Base-by-base conservation (phyloP, 345 rosid genomes). In the Arabis hirsuta region DNA sequence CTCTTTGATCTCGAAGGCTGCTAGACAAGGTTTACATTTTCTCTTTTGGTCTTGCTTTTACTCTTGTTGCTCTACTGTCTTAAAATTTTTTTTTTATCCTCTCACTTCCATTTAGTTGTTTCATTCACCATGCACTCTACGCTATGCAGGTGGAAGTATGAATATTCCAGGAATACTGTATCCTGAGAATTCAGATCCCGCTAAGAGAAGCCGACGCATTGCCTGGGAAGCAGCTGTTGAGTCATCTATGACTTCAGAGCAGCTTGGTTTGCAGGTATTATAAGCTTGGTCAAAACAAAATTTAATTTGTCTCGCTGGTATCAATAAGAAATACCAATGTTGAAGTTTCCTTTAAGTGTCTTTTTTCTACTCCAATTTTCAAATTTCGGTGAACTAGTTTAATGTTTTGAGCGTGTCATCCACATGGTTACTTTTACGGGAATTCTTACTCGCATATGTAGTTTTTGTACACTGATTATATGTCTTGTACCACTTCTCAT, bases 201-300 rank as follows among this genome's bases (percentile, higher is more conserved):
- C 96, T 44, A 89, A 81, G 88, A 91, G 99, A 84, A 90, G 84
- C 85, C 88, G 82, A 77, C 82, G 71, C 73, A 77, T 87, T 55
- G 82, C 87, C 45, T 95, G 99, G 99, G 82, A 78, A 79, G 97
- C 97, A 76, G 96, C 91, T 14, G 99, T 95, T 69, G 99, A 88
- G 71, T 87, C 93, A 68, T 91, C 96, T 68, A 81, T 77, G 12
- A 86, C 82, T 76, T 76, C 76, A n/a, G 95, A 90, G 76, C 99
- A 88, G 78, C 93, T 95, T 32, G 97, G 96, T 60, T 78, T 91
- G 31, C 96, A 83, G 92, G 99, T 95, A 76, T 50, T 29, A 32
- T 50, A 47, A 51, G 57, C 6, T 54, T 53, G 38, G 32, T 44
- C 69, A 61, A 67, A 67, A 46, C 54, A 14, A 44, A 70, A 24